These are phyloP conservation scores for Microsporum audouinii DNA, from an alignment of 2,329 filamentous ascomycete genomes.

Conservation along the genomic window DNA sequence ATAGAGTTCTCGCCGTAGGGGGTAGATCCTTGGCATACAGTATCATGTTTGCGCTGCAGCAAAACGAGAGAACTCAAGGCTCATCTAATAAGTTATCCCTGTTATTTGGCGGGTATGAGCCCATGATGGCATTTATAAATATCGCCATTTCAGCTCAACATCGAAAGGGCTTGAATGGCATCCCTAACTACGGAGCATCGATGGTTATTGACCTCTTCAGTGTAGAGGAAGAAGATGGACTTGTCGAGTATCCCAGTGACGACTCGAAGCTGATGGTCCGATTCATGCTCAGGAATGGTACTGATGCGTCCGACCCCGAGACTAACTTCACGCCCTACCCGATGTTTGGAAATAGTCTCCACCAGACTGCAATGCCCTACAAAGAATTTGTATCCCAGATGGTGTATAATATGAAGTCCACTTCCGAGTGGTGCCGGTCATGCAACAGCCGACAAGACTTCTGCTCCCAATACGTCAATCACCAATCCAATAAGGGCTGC, in stretches of 20 bases:
- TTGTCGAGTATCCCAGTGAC: slow-evolving; percentile 27
- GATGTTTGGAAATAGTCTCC: slow-evolving; percentile 41
- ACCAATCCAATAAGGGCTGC: not conserved
- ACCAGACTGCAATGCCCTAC: slow-evolving; percentile 39
- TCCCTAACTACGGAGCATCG: slow-evolving; percentile 39
- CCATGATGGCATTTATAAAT: slow-evolving; percentile 42
- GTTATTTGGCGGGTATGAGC: slow-evolving; percentile 40
- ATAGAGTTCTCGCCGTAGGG: slow-evolving; percentile 31
- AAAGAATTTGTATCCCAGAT: slow-evolving; percentile 40
- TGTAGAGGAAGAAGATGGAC: slow-evolving; percentile 17
- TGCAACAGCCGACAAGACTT: slow-evolving; percentile 41
- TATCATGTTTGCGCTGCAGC: slow-evolving; percentile 30
- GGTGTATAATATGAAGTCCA: slow-evolving; percentile 32
- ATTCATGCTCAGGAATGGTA: slow-evolving; percentile 48
- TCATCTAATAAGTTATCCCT: slow-evolving; percentile 35
- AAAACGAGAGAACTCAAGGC: slow-evolving; percentile 30
- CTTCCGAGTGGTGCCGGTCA: slow-evolving; percentile 41
- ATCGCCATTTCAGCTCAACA: slow-evolving; percentile 19
- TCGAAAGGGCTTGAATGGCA: slow-evolving; percentile 29
- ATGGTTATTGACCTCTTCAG: slow-evolving; percentile 45
- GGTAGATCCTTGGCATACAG: slow-evolving; percentile 33
- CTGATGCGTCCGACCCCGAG: slow-evolving; percentile 25
- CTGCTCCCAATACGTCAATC: slow-evolving; percentile 33
- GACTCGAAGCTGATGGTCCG: slow-evolving; percentile 42
- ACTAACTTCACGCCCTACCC: slow-evolving; percentile 34